These are phyloP conservation scores for Durio zibethinus DNA, from an alignment of 345 rosid species.

Conservation along the genomic window DNA sequence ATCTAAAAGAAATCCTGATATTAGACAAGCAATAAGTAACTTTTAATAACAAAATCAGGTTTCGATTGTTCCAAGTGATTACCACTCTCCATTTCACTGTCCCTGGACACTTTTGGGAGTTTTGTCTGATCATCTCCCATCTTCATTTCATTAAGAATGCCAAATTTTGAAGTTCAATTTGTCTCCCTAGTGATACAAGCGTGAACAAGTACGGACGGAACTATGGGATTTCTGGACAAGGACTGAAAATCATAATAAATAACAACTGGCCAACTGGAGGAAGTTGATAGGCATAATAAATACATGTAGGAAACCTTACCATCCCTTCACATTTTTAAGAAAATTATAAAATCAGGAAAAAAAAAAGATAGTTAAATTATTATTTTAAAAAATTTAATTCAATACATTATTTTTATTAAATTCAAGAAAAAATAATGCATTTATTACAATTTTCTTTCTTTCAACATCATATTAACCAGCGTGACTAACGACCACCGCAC, in stretches of 20 bases:
- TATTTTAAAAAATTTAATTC: no score
- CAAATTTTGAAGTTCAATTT: not conserved
- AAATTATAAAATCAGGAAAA: no score
- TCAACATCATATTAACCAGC: no score
- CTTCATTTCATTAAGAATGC: no score
- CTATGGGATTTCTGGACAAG: not conserved
- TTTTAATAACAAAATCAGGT: not conserved
- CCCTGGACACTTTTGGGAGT: not conserved
- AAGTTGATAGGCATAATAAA: not conserved
- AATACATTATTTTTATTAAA: no score
- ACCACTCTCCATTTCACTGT: not conserved
- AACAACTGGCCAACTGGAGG: not conserved
- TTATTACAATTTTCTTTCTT: no score
- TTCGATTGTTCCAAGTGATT: not conserved
- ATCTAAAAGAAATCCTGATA: no score
- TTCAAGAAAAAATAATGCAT: no score
- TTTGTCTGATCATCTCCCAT: not conserved
- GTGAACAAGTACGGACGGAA: not conserved
- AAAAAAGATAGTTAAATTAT: no score
- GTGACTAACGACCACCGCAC: no score
- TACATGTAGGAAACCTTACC: not conserved
- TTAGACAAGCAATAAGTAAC: not conserved
- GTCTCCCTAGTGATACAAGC: not conserved
- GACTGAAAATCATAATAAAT: not conserved
- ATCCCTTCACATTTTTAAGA: no score